Evolutionary conservation across 257 asterid genomes (phyloP).

Genomic region (Solanum medicagineum): DNA sequence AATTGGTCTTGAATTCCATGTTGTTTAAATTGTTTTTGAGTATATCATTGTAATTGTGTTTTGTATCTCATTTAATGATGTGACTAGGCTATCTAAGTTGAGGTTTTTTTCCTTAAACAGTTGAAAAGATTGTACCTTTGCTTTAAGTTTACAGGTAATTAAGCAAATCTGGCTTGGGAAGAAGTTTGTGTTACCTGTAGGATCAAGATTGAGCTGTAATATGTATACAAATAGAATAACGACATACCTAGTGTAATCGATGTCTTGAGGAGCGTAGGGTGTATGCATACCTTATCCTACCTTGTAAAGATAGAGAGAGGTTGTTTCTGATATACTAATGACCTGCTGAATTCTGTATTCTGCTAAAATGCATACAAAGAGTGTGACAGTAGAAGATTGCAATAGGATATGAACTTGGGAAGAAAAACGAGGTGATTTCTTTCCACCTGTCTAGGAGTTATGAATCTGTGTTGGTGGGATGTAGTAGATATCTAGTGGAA

Average conservation of each 20-base stretch:
- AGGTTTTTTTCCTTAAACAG: not conserved
- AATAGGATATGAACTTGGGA: not conserved
- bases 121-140: not conserved
- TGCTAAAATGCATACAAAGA: not conserved
- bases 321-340: not conserved
- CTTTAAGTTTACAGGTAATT: not conserved
- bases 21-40: not conserved
- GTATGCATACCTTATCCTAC: fast-evolving
- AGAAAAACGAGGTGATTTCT: not conserved
- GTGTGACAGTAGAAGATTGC: not conserved
- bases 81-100: not conserved
- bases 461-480: not conserved
- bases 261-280: not conserved
- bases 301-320: fast-evolving
- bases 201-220: not conserved
- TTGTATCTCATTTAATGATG: not conserved
- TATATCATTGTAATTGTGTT: not conserved
- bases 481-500: not conserved
- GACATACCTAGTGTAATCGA: not conserved
- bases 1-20: not conserved
- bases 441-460: not conserved
- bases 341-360: not conserved
- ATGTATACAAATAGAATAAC: not conserved
- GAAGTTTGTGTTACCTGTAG: not conserved
- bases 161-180: not conserved